Evolutionary conservation across 2,329 filamentous ascomycete genomes (phyloP).

Genomic region (Clonostachys solani): DNA sequence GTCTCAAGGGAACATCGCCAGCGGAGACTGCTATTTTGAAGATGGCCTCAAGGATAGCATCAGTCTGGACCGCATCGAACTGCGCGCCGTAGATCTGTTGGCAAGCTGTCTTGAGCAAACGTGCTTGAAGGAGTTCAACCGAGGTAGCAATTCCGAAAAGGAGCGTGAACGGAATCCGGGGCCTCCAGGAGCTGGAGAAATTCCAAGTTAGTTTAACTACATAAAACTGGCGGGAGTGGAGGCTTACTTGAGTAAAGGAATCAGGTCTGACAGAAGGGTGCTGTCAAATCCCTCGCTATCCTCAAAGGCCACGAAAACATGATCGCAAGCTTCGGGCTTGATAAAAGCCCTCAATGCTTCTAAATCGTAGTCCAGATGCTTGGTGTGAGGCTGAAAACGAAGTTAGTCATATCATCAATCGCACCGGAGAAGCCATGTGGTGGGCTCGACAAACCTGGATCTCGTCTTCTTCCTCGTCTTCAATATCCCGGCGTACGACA

Average conservation of each 20-base stretch:
- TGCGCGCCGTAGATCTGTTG: constrained; percentile 65
- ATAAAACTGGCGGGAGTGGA: not conserved
- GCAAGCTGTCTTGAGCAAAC: constrained; percentile 65
- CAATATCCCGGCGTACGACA: constrained; percentile 40
- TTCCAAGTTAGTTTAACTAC: constrained; percentile 17
- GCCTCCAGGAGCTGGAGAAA: constrained; percentile 53
- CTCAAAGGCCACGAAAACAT: constrained; percentile 70
- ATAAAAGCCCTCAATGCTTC: constrained; percentile 63
- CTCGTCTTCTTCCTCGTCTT: constrained; percentile 57
- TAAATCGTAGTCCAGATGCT: constrained; percentile 74
- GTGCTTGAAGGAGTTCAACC: constrained; percentile 72
- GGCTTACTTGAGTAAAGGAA: constrained; percentile 62
- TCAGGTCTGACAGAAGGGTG: constrained; percentile 64
- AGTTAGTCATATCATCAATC: constrained; percentile 18
- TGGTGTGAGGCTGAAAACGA: constrained; percentile 16
- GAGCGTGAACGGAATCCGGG: constrained; percentile 72
- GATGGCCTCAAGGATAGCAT: constrained; percentile 67
- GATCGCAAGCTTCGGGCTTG: constrained; percentile 44
- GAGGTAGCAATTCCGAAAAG: constrained; percentile 81
- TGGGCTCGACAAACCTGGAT: constrained; percentile 19
- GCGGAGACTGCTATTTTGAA: constrained; percentile 63
- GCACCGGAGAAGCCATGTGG: not conserved
- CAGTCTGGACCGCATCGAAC: constrained; percentile 73
- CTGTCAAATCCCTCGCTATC: constrained; percentile 82
- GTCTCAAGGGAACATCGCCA: constrained; percentile 47